Conservation (phyloP, 2,329 filamentous ascomycete species). For the Helicocarpus griseus region DNA sequence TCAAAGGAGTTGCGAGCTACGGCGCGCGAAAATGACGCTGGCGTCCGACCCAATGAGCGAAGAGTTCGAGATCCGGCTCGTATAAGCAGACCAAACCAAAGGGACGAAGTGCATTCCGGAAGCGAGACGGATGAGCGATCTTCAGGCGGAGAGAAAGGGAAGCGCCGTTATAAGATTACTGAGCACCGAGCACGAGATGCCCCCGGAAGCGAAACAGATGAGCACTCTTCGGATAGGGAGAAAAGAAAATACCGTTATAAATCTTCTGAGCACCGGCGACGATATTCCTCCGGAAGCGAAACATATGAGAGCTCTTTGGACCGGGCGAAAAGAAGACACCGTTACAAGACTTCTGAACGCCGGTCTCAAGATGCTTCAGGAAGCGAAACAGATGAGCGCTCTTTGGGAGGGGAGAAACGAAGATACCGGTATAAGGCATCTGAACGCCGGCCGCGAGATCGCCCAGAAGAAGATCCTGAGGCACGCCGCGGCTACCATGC, state of each 20-base stretch:
- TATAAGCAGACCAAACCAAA: background rate
- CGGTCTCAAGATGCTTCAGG: background rate
- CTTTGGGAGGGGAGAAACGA: constrained; percentile 1
- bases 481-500: background rate
- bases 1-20: constrained; percentile 19
- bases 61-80: constrained; percentile 15
- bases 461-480: background rate
- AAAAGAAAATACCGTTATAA: constrained; percentile 1
- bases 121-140: constrained; percentile 4
- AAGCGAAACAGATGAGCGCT: constrained; percentile 2
- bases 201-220: background rate
- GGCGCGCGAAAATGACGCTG: constrained; percentile 16
- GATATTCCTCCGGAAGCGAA: background rate
- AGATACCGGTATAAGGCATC: background rate
- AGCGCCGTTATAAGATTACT: background rate
- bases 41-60: constrained; percentile 13
- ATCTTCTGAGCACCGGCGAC: background rate
- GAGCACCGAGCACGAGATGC: background rate
- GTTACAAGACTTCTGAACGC: background rate
- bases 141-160: constrained; percentile 4
- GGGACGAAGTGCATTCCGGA: background rate
- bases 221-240: too few relatives aligned
- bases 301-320: too few relatives aligned
- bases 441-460: background rate
- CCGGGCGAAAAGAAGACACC: background rate